phyloP scores from a whole-genome alignment of 2,329 filamentous ascomycete genomes.

The Fusarium fracticaudum region DNA sequence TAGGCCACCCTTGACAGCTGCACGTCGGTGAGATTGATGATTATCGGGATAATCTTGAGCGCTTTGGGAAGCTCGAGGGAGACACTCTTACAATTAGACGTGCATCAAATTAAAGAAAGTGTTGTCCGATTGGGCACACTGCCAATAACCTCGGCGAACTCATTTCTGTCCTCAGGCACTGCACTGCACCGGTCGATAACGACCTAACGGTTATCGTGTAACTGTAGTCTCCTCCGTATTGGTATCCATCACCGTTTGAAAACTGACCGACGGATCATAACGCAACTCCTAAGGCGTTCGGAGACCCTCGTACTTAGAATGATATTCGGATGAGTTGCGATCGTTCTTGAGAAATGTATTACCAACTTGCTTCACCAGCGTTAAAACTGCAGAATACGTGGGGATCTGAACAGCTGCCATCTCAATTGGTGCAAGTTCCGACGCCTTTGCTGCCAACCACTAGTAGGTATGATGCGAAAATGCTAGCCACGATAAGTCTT shows the following conservation, averaged over 20 bases:
- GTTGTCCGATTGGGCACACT: not conserved
- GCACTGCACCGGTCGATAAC: not conserved
- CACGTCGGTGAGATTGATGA: not conserved
- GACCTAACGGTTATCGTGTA: no score
- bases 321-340: no score
- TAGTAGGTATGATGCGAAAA: no score
- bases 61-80: not conserved
- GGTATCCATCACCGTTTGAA: not conserved
- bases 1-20: not conserved
- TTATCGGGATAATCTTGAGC: not conserved
- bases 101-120: not conserved
- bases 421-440: not conserved
- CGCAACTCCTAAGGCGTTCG: no score
- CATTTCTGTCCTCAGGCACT: not conserved
- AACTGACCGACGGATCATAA: no score
- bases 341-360: no score
- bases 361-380: not conserved
- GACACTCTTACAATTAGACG: not conserved
- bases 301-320: no score
- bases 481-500: no score
- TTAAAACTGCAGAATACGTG: not conserved
- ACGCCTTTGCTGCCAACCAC: not conserved
- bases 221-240: not conserved
- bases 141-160: not conserved
- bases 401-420: not conserved